These are phyloP conservation scores for Saccharomycopsis capsularis DNA, from an alignment of 805 yeast species.

Conservation along the genomic window DNA sequence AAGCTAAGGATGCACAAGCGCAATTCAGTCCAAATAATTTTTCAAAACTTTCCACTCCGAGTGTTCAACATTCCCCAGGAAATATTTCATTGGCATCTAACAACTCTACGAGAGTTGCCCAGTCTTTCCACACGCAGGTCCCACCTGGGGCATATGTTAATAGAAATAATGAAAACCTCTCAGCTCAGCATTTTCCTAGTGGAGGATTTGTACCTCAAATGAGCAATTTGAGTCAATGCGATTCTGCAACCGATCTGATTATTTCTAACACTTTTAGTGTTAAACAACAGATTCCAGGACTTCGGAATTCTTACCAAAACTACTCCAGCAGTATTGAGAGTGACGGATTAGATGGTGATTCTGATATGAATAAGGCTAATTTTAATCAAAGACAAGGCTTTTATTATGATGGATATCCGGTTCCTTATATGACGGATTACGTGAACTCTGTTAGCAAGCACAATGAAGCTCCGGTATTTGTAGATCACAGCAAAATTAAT, in stretches of 20 bases:
- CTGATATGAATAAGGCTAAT: conserved; percentile 3
- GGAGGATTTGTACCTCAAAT: background rate
- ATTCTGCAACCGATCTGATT: conserved; percentile 15
- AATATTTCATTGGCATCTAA: background rate
- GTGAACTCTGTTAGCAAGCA: background rate
- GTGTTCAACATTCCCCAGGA: background rate
- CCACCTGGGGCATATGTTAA: too few species aligned
- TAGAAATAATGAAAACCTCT: too few species aligned
- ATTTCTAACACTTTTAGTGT: conserved; percentile 6
- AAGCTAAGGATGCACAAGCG: too few species aligned
- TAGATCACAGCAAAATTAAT: background rate
- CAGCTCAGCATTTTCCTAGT: background rate
- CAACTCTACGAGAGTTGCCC: background rate
- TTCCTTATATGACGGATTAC: background rate
- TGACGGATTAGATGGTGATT: conserved; percentile 12
- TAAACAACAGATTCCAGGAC: background rate
- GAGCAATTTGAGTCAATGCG: conserved; percentile 4
- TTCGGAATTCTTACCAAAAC: conserved; percentile 7
- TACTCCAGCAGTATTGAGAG: conserved; percentile 19
- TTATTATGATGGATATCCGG: conserved; percentile 1
- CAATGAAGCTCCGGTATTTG: background rate
- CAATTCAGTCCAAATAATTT: background rate
- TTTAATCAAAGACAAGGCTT: background rate
- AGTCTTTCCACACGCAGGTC: too few species aligned
- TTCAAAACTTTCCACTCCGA: background rate